Evolutionary conservation across 371 early-diverging fungal species (phyloP), one percentile per base, ranked within the genome.

Genomic region (Saksenaea vasiformis): DNA sequence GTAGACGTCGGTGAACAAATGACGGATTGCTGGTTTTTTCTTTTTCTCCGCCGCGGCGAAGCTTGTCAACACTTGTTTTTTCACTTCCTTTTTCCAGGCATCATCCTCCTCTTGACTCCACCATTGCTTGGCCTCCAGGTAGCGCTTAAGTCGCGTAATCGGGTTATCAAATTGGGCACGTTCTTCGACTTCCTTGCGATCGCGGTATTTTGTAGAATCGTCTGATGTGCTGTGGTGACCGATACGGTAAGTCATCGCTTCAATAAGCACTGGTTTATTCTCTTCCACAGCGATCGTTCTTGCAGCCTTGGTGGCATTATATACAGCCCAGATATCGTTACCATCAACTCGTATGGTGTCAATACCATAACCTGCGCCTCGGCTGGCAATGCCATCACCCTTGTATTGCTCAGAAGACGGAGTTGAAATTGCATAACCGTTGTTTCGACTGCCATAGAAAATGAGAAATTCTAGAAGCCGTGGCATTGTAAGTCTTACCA

Each of bases 221-320:
- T 98, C 99, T 0, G 97, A 97, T 1, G 99, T 98, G 67, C 91
- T 91, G 84, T 98, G 99, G 73, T 98, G 98, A 1, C 96, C 92
- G 55, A 98, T 87, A 63, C 96, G 95, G 75, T 98, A 98, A 9
- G 98, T 95, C 91, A 97, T 90, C 24, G 98, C 95, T 76, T 98
- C 99, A 58, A 98, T 93, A 53, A 98, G 77, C 0, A 98, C 94
- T 0, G 99, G 99, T 69, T 85, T 86, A 74, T 87, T 80, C 62
- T 95, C 83, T 27, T 85, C 86, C 27, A 94, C 80, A 0, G 94
- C 95, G 26, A 91, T 86, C 38, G 87, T 78, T 62, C 97, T 82
- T 1, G 98, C 98, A 43, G 86, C 90, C 67, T 87, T 87, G 5
- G 92, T 91, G n/a, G 93, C 97, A 69, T 93, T 93, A 73, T 96